These are phyloP conservation scores for Phylloboletellus chloephorus DNA, from an alignment of 1,284 basidiomycete genomes.

Conservation along the genomic window DNA sequence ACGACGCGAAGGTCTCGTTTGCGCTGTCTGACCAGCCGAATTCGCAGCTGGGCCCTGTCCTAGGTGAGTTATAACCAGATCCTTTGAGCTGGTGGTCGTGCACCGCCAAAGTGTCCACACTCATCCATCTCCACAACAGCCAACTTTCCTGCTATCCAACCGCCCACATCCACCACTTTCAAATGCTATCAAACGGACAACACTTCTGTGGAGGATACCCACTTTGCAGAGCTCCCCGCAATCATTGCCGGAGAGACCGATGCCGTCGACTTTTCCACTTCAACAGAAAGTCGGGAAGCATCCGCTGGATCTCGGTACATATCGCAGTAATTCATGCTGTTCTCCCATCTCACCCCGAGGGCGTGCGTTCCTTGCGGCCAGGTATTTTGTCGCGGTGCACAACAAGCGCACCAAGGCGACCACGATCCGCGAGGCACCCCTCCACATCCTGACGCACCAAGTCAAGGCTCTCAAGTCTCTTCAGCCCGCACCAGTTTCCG, in stretches of 20 bases:
- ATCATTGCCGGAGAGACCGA: conserved; percentile 70
- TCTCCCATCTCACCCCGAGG: conserved; percentile 5
- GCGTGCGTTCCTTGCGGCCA: conserved; percentile 21
- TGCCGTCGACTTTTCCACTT: conserved; percentile 55
- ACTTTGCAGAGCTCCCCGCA: conserved; percentile 44
- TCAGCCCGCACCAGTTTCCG: conserved; percentile 45
- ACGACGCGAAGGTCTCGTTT: conserved; percentile 40
- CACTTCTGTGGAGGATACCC: conserved; percentile 31
- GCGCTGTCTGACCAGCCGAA: conserved; percentile 42
- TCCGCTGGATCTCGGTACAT: conserved; percentile 60
- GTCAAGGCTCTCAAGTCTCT: conserved; percentile 81
- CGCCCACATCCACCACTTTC: conserved; percentile 60
- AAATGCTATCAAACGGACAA: conserved; percentile 49
- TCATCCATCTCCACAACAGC: conserved; percentile 39
- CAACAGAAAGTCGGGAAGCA: conserved; percentile 39
- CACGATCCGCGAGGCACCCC: conserved; percentile 61
- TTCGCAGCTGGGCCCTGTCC: conserved; percentile 58
- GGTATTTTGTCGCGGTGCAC: conserved; percentile 64
- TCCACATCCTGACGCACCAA: conserved; percentile 71
- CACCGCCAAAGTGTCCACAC: conserved; percentile 8
- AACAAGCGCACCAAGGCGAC: conserved; percentile 69
- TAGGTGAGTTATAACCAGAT: conserved; percentile 51
- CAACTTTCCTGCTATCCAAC: conserved; percentile 67
- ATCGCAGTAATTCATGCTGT: conserved; percentile 16
- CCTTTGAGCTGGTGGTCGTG: conserved; percentile 19